A percentile compares a stretch with the other conserved stretches of the same genome.
phyloP scores from a whole-genome alignment of 495 filamentous ascomycete species.

The Podospora didyma region DNA sequence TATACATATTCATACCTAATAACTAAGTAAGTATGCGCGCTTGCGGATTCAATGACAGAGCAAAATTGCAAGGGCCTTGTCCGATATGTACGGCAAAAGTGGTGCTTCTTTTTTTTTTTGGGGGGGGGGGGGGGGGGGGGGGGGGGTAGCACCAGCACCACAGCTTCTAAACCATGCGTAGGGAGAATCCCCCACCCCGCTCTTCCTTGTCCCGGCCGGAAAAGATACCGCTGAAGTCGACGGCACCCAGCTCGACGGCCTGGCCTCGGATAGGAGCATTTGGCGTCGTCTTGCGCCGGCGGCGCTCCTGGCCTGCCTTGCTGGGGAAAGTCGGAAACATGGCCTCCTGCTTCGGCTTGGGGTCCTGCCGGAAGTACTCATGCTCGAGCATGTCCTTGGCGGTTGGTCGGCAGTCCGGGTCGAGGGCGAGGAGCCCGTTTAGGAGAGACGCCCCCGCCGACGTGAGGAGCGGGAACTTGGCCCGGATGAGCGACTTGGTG shows the following conservation, averaged over 20 bases:
- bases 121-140: too few relatives aligned
- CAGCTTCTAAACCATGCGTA: constrained; percentile 56
- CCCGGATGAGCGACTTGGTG: constrained; percentile 49
- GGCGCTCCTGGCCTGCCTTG: constrained; percentile 88
- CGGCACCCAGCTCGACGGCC: constrained; percentile 56
- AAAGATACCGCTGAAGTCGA: constrained; percentile 81
- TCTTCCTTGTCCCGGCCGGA: constrained; percentile 68
- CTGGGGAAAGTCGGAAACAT: constrained; percentile 93
- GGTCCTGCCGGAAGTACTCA: constrained; percentile 85
- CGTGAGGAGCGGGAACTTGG: constrained; percentile 79
- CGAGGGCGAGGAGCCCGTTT: constrained; percentile 62
- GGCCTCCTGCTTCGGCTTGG: constrained; percentile 76
- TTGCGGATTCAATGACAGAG: too few relatives aligned
- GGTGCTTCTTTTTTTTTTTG: too few relatives aligned
- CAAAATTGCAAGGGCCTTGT: too few relatives aligned
- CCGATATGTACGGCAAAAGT: too few relatives aligned
- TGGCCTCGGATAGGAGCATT: constrained; percentile 83
- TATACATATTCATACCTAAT: too few relatives aligned
- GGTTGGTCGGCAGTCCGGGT: constrained; percentile 66
- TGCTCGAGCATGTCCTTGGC: constrained; percentile 57
- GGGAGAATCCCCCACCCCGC: constrained; percentile 73
- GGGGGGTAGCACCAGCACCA: too few relatives aligned
- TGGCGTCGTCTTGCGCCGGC: constrained; percentile 68
- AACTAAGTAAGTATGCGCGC: too few relatives aligned
- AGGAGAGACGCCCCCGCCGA: constrained; percentile 68